Evolutionary conservation across 345 rosid species (phyloP).

Genomic region (Hypericum androsaemum): DNA sequence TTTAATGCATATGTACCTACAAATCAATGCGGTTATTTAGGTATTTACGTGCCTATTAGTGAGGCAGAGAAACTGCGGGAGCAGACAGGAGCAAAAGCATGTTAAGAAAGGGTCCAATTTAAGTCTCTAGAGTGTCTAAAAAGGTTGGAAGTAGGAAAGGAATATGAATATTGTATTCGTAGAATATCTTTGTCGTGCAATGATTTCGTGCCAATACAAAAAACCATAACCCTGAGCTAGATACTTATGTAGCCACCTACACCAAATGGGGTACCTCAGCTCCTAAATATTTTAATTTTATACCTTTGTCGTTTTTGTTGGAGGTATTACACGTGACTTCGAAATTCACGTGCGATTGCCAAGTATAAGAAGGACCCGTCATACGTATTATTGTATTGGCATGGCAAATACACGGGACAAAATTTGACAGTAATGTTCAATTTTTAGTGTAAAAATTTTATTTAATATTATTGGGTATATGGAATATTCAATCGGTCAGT

Average conservation of each 20-base stretch:
- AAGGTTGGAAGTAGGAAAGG: not conserved
- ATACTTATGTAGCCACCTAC: constrained; percentile 1
- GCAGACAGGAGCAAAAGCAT: constrained; percentile 22
- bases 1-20: not conserved
- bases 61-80: constrained; percentile 14
- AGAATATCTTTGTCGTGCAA: constrained; percentile 38
- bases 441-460: too few relatives aligned
- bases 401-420: not conserved
- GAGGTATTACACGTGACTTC: constrained; percentile 27
- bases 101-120: constrained; percentile 16
- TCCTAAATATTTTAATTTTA: not conserved
- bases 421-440: not conserved
- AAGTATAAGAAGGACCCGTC: constrained; percentile 24
- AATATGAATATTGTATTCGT: constrained; percentile 12
- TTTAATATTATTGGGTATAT: too few relatives aligned
- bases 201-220: constrained; percentile 18
- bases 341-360: constrained; percentile 27
- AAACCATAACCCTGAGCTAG: constrained; percentile 24
- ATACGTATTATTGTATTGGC: constrained; percentile 2
- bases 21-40: constrained; percentile 12
- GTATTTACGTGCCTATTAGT: constrained; percentile 8
- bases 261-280: too few relatives aligned
- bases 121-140: not conserved
- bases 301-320: constrained; percentile 17
- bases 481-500: too few relatives aligned